Percentiles rank a stretch among this genome's conserved stretches.
phyloP scores from a whole-genome alignment of 177 flowering plant species.

The Vitis hybrid region DNA sequence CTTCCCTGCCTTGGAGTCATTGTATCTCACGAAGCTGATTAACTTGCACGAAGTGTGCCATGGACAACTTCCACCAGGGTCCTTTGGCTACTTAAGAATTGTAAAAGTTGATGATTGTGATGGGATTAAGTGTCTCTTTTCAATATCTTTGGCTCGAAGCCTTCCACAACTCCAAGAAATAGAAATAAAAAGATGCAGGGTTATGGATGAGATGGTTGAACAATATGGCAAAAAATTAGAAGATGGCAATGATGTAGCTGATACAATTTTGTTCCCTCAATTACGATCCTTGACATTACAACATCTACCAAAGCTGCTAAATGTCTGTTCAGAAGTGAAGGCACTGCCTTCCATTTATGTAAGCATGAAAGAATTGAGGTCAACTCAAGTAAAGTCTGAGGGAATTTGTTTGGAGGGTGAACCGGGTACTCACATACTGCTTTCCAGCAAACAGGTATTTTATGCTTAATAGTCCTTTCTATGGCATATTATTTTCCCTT shows the following conservation, averaged over 20 bases:
- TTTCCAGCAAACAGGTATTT: too few species aligned
- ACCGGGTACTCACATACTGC: too few species aligned
- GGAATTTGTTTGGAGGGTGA: too few species aligned
- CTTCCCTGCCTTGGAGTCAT: constrained; percentile 7
- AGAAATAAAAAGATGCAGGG: background rate
- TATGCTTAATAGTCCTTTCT: too few species aligned
- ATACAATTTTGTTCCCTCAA: background rate
- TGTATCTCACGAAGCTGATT: constrained; percentile 1
- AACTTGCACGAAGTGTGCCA: constrained; percentile 3
- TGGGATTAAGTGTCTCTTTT: background rate
- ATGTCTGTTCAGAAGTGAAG: too few species aligned
- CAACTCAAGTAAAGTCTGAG: too few species aligned
- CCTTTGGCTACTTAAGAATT: too few species aligned
- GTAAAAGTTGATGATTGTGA: background rate
- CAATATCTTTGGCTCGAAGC: background rate
- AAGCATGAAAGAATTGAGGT: too few species aligned
- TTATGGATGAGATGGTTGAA: background rate
- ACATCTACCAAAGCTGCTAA: background rate
- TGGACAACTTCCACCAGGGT: background rate
- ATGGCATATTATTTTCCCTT: too few species aligned
- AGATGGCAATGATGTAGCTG: background rate
- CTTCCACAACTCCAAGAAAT: background rate
- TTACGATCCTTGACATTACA: background rate
- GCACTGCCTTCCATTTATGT: too few species aligned
- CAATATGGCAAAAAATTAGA: background rate